Evolutionary conservation across 768 basidiomycete genomes (phyloP), one percentile per base, ranked within the genome.

Genomic region (Rhodocollybia butyracea): DNA sequence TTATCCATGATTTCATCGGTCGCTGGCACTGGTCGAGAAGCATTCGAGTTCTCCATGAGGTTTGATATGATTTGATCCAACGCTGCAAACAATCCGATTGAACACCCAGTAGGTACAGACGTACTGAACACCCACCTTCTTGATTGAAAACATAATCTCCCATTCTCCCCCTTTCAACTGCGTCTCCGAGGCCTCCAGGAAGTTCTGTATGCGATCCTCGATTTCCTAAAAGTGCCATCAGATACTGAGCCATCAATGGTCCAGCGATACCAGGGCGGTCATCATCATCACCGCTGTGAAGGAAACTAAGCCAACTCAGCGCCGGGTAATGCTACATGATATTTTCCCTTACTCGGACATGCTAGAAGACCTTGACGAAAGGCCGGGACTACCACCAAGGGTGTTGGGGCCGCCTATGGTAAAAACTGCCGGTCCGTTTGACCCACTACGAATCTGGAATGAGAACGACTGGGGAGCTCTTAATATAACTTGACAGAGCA

Each of bases 121-220:
- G 51, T 17, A 38, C 41, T 10, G 29, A 5, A n/a, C 7, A 61
- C 74, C 54, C 53, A 86, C 94, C 90, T 80, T 93, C 90, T 70
- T 96, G 91, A 59, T 85, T 91, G 63, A 93, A 89, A 5, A 91
- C 94, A 73, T 96, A 97, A 67, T 97, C 94, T 3, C 94, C 94
- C 81, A 86, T 82, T 63, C 83, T 75, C 1, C 88, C 86, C 31
- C 71, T 71, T 54, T 78, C 75, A 3, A 79, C 73, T 27, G 66
- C 66, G 8, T 68, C 67, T 3, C 66, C 66, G 57, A 70, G 61
- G 6, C 32, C 47, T 27, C 67, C 71, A 19, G 61, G 63, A 38
- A 82, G 47, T 13, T 76, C 76, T 26, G 70, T 55, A 52, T 80
- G 64, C 11, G 77, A 75, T 55, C 81, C 80, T 27, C 76, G 74